Evolutionary conservation across 83 land plant genomes (phyloP), one percentile per base, ranked within the genome.

Genomic region (Thuja plicata): DNA sequence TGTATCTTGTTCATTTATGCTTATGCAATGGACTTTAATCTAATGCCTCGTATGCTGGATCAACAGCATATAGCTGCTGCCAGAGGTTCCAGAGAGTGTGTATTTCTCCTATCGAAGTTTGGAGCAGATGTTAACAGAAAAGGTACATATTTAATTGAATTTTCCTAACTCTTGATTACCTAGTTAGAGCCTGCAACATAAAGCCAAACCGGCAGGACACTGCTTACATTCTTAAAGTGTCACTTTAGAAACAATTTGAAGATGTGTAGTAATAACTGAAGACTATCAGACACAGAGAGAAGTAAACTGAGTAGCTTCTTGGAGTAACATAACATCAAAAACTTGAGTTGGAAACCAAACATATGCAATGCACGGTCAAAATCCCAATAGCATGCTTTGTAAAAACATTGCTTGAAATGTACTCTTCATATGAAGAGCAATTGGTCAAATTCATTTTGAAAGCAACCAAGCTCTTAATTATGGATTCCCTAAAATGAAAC

Each of bases 41-140:
- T 82, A 46, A 45, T 82, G 54, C 27, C 3, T 82, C 32, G 9
- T 45, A 76, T 76, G 46, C 11, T 82, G 43, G 12, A 43, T 17
- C 30, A 17, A 74, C 89, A 94, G 96, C 96, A 94, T 85, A 88
- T 94, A 66, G 94, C 96, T 84, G 92, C 94, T 77, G 89, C 94
- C 76, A 91, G 89, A 89, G 96, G 96, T 78, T 92, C 92, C 70
- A 90, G 92, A 81, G 93, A 94, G 12, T 94, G 96, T 88, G 94
- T 92, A 32, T 12, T 89, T 34, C 91, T 90, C 27, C 91, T 94
- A 60, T 88, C 93, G 66, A 92, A 92, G 81, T 91, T 93, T 83
- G 91, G 87, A 5, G 93, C 91, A 91, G 91, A 89, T 81, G 15
- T 92, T 40, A 91, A 94, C 54, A 55, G 91, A 54, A 79, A 89